phyloP scores from a whole-genome alignment of 2,329 filamentous ascomycete genomes.

The Ophiostoma populinum region DNA sequence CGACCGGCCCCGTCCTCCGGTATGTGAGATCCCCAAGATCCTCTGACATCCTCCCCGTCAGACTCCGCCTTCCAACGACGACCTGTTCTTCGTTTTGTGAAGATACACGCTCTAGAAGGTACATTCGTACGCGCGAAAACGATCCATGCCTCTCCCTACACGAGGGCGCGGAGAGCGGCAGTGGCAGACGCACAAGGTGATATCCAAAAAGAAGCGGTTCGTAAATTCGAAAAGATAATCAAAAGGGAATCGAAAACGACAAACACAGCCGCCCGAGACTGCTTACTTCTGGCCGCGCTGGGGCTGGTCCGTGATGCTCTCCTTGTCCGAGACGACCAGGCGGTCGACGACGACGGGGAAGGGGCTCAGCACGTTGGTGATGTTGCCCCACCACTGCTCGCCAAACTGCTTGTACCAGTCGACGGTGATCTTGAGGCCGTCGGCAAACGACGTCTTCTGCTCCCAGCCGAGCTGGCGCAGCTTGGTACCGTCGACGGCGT shows the following conservation, averaged over 20 bases:
- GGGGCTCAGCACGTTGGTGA: constrained; percentile 49
- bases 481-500: constrained; percentile 54
- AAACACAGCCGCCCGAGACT: background rate
- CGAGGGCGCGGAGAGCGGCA: too few relatives aligned
- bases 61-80: too few relatives aligned
- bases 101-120: too few relatives aligned
- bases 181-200: too few relatives aligned
- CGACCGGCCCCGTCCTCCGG: too few relatives aligned
- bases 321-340: constrained; percentile 36
- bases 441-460: constrained; percentile 45
- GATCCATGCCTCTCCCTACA: too few relatives aligned
- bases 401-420: constrained; percentile 53
- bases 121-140: too few relatives aligned
- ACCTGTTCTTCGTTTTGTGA: too few relatives aligned
- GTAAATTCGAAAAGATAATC: too few relatives aligned
- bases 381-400: constrained; percentile 56
- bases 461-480: constrained; percentile 50
- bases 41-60: too few relatives aligned
- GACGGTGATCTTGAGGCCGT: constrained; percentile 46
- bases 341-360: constrained; percentile 43
- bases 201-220: too few relatives aligned
- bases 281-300: constrained; percentile 11
- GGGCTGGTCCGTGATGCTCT: constrained; percentile 19
- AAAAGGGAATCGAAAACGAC: background rate
- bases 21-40: too few relatives aligned